These are phyloP conservation scores for Leccinum disarticulatum DNA, from an alignment of 768 basidiomycete genomes.

Conservation along the genomic window DNA sequence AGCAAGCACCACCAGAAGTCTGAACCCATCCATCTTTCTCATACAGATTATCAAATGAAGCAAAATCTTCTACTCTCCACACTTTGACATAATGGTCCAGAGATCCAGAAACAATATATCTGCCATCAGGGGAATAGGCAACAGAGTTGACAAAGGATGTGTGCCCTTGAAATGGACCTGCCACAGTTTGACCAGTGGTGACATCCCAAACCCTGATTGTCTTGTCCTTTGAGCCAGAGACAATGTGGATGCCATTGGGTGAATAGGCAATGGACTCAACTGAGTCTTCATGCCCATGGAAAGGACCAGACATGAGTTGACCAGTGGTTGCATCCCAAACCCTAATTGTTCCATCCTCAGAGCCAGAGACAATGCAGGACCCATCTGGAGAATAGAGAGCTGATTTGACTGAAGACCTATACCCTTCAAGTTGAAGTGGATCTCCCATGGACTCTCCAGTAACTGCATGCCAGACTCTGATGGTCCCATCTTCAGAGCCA, in stretches of 20 bases:
- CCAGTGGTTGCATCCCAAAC: not conserved
- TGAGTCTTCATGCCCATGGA: not conserved
- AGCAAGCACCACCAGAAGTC: not conserved
- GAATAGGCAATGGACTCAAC: not conserved
- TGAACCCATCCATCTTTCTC: conserved; percentile 3
- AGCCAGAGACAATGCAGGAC: not conserved
- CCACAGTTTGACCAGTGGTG: not conserved
- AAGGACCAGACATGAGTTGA: not conserved
- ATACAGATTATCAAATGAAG: not conserved
- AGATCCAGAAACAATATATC: not conserved
- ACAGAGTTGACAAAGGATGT: not conserved
- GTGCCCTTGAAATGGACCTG: not conserved
- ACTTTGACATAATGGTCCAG: conserved; percentile 1
- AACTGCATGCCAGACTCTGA: not conserved
- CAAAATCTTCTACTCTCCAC: not conserved
- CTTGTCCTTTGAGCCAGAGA: not conserved
- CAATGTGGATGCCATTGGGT: not conserved
- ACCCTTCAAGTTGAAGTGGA: not conserved
- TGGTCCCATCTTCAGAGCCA: not conserved
- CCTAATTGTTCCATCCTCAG: not conserved
- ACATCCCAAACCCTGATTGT: not conserved
- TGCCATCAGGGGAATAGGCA: not conserved
- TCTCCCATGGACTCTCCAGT: not conserved
- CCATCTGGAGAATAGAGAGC: not conserved
- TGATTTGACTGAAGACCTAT: not conserved